Conservation (phyloP, 2,329 filamentous ascomycete genomes). For the Colletotrichum gloeosporioides region DNA sequence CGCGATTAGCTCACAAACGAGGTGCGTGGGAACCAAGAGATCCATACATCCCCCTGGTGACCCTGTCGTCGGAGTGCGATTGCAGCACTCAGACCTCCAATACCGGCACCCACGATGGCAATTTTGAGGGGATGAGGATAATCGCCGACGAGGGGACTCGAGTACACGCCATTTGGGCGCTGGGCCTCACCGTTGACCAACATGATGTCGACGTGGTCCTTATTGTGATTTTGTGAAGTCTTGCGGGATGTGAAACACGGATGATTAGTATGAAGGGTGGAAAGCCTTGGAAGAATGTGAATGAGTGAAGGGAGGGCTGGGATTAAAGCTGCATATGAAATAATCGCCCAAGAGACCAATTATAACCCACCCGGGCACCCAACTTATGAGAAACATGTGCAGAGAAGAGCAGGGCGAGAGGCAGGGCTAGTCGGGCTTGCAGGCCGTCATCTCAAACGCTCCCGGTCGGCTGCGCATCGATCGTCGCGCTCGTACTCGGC, state of each 20-base stretch:
- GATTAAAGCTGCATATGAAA: neutral
- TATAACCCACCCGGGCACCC: neutral
- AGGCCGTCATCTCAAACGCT: conserved; percentile 11
- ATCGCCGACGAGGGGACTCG: conserved; percentile 16
- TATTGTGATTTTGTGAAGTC: neutral
- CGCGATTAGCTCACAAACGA: neutral
- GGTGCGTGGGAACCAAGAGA: neutral
- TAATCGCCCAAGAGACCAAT: neutral
- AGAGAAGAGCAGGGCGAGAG: neutral
- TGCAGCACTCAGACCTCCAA: conserved; percentile 57
- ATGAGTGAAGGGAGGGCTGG: neutral
- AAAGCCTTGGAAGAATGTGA: neutral
- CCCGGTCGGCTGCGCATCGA: conserved; percentile 1
- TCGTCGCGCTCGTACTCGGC: neutral
- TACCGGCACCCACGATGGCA: conserved; percentile 46
- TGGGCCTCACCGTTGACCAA: neutral
- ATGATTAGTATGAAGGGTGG: neutral
- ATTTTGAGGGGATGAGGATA: conserved; percentile 19
- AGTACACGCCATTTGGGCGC: neutral
- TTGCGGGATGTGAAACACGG: neutral
- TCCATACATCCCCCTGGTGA: conserved; percentile 47
- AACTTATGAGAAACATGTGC: neutral
- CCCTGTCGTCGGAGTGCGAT: conserved; percentile 59
- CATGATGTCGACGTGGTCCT: neutral
- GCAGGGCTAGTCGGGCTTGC: neutral